A percentile compares a stretch with the other conserved stretches of the same genome.
phyloP scores from a whole-genome alignment of 768 basidiomycete genomes.

The Holtermanniella nyarrowii region DNA sequence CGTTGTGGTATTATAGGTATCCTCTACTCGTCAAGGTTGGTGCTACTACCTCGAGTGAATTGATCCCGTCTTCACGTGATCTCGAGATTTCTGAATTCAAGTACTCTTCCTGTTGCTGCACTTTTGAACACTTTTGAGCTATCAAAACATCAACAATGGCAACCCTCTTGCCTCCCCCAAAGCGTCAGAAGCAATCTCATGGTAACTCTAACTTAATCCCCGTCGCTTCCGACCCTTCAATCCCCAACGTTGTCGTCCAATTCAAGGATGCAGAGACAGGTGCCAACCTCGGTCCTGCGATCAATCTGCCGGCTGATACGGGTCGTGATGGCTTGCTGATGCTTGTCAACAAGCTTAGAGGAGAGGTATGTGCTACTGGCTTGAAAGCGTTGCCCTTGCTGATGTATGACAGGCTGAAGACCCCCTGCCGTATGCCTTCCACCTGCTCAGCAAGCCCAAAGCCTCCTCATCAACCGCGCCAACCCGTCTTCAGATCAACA shows the following conservation, averaged over 20 bases:
- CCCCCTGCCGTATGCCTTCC: slow-evolving; percentile 83
- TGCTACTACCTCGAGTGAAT: no score
- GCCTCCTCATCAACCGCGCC: slow-evolving; percentile 22
- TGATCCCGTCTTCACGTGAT: no score
- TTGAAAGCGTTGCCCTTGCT: not conserved
- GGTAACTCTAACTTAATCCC: slow-evolving; percentile 39
- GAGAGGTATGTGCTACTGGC: slow-evolving; percentile 50
- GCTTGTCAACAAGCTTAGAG: slow-evolving; percentile 76
- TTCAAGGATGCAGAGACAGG: slow-evolving; percentile 87
- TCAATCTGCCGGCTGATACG: slow-evolving; percentile 80
- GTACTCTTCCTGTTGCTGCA: no score
- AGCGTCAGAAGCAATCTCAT: slow-evolving; percentile 63
- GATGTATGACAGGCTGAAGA: slow-evolving; percentile 56
- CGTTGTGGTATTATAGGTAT: no score
- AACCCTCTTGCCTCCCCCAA: slow-evolving; percentile 74
- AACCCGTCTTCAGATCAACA: slow-evolving; percentile 70
- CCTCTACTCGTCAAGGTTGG: no score
- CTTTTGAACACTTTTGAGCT: no score
- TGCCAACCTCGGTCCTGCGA: slow-evolving; percentile 65
- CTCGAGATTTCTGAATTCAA: no score
- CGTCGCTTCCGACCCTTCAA: slow-evolving; percentile 36
- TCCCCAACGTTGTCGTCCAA: slow-evolving; percentile 73
- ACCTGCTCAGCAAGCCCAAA: slow-evolving; percentile 47
- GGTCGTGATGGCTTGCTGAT: slow-evolving; percentile 71
- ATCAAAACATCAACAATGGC: slow-evolving; percentile 58